These are phyloP conservation scores for Xanthoceras sorbifolium DNA, from an alignment of 345 rosid species.

Conservation along the genomic window DNA sequence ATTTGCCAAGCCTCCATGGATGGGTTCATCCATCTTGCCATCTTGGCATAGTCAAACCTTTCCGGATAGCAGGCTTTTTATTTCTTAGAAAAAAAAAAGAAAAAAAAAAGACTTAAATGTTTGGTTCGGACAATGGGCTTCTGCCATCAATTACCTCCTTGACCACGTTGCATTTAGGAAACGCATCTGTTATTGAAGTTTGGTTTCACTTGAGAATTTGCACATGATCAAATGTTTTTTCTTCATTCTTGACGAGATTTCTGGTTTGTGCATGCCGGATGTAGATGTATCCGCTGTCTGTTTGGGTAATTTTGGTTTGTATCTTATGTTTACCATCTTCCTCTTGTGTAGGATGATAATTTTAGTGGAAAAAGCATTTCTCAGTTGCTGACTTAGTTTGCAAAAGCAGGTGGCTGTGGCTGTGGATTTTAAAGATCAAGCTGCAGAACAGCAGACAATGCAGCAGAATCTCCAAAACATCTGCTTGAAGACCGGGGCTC, in stretches of 20 bases:
- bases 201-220: not conserved
- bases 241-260: not conserved
- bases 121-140: not conserved
- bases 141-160: not conserved
- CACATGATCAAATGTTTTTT: not conserved
- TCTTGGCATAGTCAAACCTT: not conserved
- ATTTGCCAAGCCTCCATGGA: not conserved
- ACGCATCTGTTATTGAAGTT: not conserved
- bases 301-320: not conserved
- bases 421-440: slow-evolving; percentile 93
- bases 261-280: not conserved
- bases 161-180: not conserved
- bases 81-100: not conserved
- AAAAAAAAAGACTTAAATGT: not conserved
- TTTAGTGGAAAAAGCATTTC: not conserved
- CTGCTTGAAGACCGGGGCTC: slow-evolving; percentile 84
- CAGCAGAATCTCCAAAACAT: slow-evolving; percentile 93
- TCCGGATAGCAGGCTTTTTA: not conserved
- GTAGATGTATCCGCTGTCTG: not conserved
- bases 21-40: not conserved
- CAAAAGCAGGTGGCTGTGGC: slow-evolving; percentile 72
- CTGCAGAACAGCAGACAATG: slow-evolving; percentile 96
- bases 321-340: not conserved
- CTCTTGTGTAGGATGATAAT: not conserved
- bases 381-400: slow-evolving; percentile 20